Evolutionary conservation across 1,139 yeast genomes (phyloP).

Genomic region (Nakaseomyces glabratus): DNA sequence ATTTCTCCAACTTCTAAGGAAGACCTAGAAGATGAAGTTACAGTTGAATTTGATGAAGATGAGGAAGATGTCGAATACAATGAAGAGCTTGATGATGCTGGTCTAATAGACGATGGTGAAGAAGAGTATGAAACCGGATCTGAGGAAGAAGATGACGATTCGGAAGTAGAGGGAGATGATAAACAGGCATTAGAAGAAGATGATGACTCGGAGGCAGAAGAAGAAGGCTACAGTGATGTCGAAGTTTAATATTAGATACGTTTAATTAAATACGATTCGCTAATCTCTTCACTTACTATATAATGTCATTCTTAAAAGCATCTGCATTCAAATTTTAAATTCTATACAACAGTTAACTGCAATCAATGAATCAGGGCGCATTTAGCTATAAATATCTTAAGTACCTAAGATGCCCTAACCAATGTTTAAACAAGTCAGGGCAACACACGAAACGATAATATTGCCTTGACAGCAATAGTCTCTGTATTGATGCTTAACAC

Average conservation of each 20-base stretch:
- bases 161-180: conserved; percentile 27
- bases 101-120: conserved; percentile 34
- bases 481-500: no score
- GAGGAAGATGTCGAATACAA: conserved; percentile 38
- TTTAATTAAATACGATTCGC: no score
- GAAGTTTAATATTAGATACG: conserved; percentile 17
- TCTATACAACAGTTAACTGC: no score
- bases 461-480: no score
- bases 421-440: no score
- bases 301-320: no score
- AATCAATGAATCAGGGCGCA: no score
- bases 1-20: conserved; percentile 22
- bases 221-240: conserved; percentile 30
- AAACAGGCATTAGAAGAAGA: conserved; percentile 11
- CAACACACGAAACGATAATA: no score
- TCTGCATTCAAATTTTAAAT: no score
- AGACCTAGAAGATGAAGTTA: conserved; percentile 25
- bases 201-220: conserved; percentile 22
- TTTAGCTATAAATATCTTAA: no score
- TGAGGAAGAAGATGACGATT: conserved; percentile 29
- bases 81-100: conserved; percentile 36
- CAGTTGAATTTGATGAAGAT: conserved; percentile 30
- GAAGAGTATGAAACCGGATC: conserved; percentile 26
- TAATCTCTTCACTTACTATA: no score
- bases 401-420: no score